These are phyloP conservation scores for Fagopyrum tataricum DNA, from an alignment of 148 eudicot species.

Conservation along the genomic window DNA sequence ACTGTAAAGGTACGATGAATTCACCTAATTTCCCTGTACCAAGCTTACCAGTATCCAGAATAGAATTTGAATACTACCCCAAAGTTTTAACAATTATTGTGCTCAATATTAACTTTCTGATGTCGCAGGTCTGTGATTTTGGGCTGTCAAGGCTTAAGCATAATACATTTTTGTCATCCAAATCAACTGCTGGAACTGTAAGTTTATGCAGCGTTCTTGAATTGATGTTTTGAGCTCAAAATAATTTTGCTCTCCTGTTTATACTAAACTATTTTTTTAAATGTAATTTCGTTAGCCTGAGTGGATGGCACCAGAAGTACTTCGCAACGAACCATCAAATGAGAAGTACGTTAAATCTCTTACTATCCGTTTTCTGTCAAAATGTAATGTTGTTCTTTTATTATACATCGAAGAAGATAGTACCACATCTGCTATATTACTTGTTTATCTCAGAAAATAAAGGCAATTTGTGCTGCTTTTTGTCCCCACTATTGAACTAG, in stretches of 20 bases:
- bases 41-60: neutral
- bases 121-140: slow-evolving; percentile 79
- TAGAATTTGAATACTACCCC: neutral
- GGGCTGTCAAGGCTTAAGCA: slow-evolving; percentile 95
- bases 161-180: slow-evolving; percentile 67
- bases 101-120: neutral
- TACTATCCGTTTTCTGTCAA: neutral
- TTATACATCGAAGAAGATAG: neutral
- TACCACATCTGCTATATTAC: neutral
- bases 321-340: slow-evolving; percentile 93
- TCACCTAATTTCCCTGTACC: neutral
- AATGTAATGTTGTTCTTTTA: neutral
- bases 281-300: slow-evolving; percentile 56
- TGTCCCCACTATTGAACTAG: neutral
- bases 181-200: slow-evolving; percentile 11
- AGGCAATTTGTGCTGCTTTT: neutral
- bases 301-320: slow-evolving; percentile 99
- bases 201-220: neutral
- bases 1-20: slow-evolving; percentile 72
- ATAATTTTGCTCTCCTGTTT: neutral
- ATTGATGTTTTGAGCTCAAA: neutral
- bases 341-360: slow-evolving; percentile 67
- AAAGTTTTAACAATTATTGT: neutral
- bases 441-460: neutral
- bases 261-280: slow-evolving; percentile 17